Base-by-base conservation (phyloP, 2,329 filamentous ascomycete genomes). In the Zalaria obscura region DNA sequence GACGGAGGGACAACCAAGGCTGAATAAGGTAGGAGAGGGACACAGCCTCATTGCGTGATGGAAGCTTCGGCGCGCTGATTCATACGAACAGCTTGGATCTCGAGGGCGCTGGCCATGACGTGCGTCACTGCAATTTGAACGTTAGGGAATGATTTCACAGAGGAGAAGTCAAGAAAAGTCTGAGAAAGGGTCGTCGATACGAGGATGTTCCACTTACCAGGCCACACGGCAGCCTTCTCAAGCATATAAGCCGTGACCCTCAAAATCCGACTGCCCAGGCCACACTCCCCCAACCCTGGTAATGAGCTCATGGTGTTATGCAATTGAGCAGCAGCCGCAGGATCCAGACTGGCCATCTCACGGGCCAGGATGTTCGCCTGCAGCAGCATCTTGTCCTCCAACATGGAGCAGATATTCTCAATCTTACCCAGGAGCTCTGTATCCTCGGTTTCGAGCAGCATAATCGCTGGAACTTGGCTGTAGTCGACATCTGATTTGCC, bases 391-490 rank as follows among this genome's bases (percentile, higher is more conserved):
- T 93, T 94, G 54, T 76, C 69, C 58, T 94, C 85, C 6, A 85
- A 78, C 47, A 76, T 81, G 31, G 72, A 67, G 34, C 95, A 65
- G 6, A 96, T 80, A 47, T 85, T 80, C 49, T 83, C 75, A 25
- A 95, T 78, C 63, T 93, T 94, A 36, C 75, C 71, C 5, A 96
- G 65, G 2, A 96, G 69, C 59, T 89, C 89, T 49, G 83, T 74
- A 50, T 98, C 89, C 55, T 96, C 89, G 11, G 91, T 84, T 54
- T 95, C 88, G 1, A 96, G 70, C 3, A 95, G 73, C 76, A 95
- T 86, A 43, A 93, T 82, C 2, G 80, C 85, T 2, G 87, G 86
- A 5, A 93, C 83, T 50, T 88, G 80, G 1, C 71, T 69, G 40
- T 85, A 72, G 52, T 95, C 86, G 29, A 91, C 75, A 0, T 82